Evolutionary conservation across 2,329 filamentous ascomycete species (phyloP), one percentile per base, ranked within the genome.

Genomic region (Botryosphaeria dothidea): DNA sequence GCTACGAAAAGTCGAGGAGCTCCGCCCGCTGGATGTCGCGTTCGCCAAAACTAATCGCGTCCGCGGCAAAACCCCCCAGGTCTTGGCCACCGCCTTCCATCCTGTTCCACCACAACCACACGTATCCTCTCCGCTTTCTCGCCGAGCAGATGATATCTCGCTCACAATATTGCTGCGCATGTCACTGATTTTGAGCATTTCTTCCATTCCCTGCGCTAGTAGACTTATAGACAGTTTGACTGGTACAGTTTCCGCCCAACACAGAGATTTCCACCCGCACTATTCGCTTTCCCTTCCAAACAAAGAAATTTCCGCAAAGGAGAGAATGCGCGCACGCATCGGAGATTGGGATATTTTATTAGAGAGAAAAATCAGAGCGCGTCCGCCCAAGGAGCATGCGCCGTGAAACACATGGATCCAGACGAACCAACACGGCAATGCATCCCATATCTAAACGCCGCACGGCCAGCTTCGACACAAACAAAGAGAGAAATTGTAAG

Each of bases 1-100:
- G 41, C 46, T 62, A 52, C 54, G 48, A 61, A 61, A 61, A 65
- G 63, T 65, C 52, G 62, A 51, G 29, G 36, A 49, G 62, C 38
- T 64, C 31, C 31, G 62, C 23, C 41, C 43, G 27, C 56, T 41
- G 49, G 27, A 36, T 9, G 63, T 65, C 63, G 63, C 63, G 63
- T 52, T 61, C 27, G 63, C 52, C 62, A 57, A 58, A 65, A 63
- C 46, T 52, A 51, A 25, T 56, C 52, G 41, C 41, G 41, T 54
- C 34, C 45, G 58, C 45, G 19, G 45, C 29, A 62, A 56, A 64
- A 34, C 61, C 48, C 36, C 48, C 61, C 17, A 48, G 29, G 25
- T 27, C 51, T 57, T 48, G 62, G 51, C 62, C 41, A 60, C 56
- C 56, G 56, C 56, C 56, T 48, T 60, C 41, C 25, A 29, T 29